Percentiles rank a stretch among this genome's conserved stretches.
These are phyloP conservation scores for Leptosphaerulina australis DNA, from an alignment of 2,329 filamentous ascomycete species.

Conservation along the genomic window DNA sequence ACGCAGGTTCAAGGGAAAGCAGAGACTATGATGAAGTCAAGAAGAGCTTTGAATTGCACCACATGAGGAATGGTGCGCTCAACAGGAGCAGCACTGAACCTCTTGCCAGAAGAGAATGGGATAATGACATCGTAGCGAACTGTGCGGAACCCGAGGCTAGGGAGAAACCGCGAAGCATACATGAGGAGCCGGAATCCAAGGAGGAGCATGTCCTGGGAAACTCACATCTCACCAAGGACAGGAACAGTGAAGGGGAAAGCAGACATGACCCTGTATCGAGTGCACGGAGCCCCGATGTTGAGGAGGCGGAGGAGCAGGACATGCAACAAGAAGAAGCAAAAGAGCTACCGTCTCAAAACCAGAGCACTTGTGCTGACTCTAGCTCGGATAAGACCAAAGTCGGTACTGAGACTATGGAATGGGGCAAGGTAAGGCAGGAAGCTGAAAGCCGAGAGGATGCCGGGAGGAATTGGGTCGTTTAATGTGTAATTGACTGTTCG, in stretches of 20 bases:
- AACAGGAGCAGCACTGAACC: constrained; percentile 31
- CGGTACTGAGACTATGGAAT: constrained; percentile 9
- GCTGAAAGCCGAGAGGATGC: not conserved
- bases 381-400: constrained; percentile 14
- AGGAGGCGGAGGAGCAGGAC: no score
- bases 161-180: constrained; percentile 2
- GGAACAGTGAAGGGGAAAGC: constrained; percentile 8
- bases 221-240: constrained; percentile 3
- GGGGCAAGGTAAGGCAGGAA: constrained; percentile 12
- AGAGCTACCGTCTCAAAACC: no score
- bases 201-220: constrained; percentile 12
- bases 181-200: constrained; percentile 8
- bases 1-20: constrained; percentile 10
- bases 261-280: constrained; percentile 12
- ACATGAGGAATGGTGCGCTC: constrained; percentile 1
- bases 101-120: constrained; percentile 6
- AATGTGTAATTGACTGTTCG: not conserved
- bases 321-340: no score
- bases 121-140: not conserved
- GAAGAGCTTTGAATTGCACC: constrained; percentile 20
- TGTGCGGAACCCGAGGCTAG: not conserved
- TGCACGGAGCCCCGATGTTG: not conserved
- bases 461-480: not conserved
- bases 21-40: constrained; percentile 19
- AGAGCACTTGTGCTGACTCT: constrained; percentile 5